phyloP scores from a whole-genome alignment of 2,329 filamentous ascomycete genomes.

The Davidsoniella neocaledoniae region DNA sequence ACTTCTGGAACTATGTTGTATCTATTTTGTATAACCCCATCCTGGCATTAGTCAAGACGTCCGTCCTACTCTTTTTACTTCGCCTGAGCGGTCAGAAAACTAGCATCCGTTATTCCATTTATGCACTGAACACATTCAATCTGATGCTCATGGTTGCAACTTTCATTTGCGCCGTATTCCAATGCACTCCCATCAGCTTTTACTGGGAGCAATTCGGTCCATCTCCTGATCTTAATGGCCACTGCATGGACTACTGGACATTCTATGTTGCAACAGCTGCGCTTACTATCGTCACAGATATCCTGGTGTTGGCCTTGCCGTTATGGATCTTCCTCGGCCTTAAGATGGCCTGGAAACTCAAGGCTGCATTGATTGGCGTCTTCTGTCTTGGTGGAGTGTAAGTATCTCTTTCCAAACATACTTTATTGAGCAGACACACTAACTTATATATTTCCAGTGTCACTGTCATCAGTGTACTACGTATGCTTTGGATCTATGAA shows the following conservation, averaged over 20 bases:
- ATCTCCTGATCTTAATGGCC: conserved; percentile 14
- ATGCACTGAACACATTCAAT: conserved; percentile 21
- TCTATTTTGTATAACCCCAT: conserved; percentile 29
- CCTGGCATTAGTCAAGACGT: conserved; percentile 28
- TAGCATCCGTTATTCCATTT: conserved; percentile 18
- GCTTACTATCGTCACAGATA: conserved; percentile 26
- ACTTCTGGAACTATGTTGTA: conserved; percentile 22
- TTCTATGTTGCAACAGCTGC: conserved; percentile 21
- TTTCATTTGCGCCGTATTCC: conserved; percentile 23
- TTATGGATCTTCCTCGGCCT: conserved; percentile 25
- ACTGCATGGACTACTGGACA: conserved; percentile 20
- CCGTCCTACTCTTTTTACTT: conserved; percentile 28
- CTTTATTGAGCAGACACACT: no score
- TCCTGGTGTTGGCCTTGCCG: conserved; percentile 24
- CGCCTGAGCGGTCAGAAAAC: conserved; percentile 24
- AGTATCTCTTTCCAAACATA: conserved; percentile 13
- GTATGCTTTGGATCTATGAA: conserved; percentile 17
- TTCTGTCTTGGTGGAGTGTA: conserved; percentile 24
- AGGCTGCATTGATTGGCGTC: conserved; percentile 24
- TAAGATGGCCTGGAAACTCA: conserved; percentile 23
- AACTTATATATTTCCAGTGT: conserved; percentile 16
- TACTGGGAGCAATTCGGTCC: conserved; percentile 18
- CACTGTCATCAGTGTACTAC: conserved; percentile 19
- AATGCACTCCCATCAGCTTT: conserved; percentile 22
- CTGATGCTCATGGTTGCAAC: conserved; percentile 20